Base-by-base conservation (phyloP, 345 rosid species). In the Anastatica hierochuntica region DNA sequence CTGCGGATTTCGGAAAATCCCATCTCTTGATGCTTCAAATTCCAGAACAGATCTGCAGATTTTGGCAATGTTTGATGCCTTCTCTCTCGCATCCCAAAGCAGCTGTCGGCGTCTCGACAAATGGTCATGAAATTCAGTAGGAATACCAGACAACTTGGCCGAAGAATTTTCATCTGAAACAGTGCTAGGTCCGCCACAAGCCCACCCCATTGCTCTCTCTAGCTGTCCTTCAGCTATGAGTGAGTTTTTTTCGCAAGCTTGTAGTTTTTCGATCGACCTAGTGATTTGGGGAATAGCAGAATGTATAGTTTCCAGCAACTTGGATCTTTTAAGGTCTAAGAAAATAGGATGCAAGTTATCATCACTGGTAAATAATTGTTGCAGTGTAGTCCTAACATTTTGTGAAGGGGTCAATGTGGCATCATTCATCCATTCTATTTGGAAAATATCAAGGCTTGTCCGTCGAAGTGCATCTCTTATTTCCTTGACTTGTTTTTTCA, bases 131-230 rank as follows among this genome's bases (percentile, higher is more conserved):
- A 89, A 89, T 51, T 85, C 84, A 2, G 81, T 69, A 69, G 97
- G 95, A 68, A 85, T 85, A 43, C 90, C 90, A 12, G 92, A 79
- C 53, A 68, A 65, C 79, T 79, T 89, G 62, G 75, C 54, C 31
- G 89, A 70, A 34, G 76, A 59, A 63, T 67, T 77, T 72, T 78
- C 94, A 43, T 67, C 37, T 31, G 70, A 51, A 60, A 58, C 60
- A 46, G 92, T 76, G 60, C 72, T 77, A 67, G 86, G 73, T 31
- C 86, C 95, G 50, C 95, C 95, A 41, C 97, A 89, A 66, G 97
- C 95, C 97, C 95, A 89, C 43, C 80, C 83, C 95, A 89, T 83
- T 58, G 97, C 92, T 71, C 97, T 81, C 76, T 85, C 97, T 23
- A 89, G 82, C 72, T 89, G 85, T 55, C 87, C 92, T 78, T 85